Conservation (phyloP, 2,329 filamentous ascomycete genomes). For the Hirsutella rhossiliensis region DNA sequence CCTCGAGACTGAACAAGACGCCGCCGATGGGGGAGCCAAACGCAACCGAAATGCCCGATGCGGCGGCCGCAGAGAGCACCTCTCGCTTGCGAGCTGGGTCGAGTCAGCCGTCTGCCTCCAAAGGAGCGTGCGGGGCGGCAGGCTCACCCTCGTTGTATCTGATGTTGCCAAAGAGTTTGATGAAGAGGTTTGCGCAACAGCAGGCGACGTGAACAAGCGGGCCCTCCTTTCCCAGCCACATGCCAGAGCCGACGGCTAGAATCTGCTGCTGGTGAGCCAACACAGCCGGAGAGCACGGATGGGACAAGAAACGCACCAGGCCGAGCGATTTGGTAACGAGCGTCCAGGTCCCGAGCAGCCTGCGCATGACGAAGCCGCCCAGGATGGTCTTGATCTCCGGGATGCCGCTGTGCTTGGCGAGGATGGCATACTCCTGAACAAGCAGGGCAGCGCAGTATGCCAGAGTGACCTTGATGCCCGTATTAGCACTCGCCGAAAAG, state of each 20-base stretch:
- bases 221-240: conserved; percentile 96
- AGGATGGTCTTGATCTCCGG: conserved; percentile 96
- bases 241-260: conserved; percentile 80
- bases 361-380: conserved; percentile 82
- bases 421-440: conserved; percentile 72
- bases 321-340: conserved; percentile 82
- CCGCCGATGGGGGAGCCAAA: conserved; percentile 97
- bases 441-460: conserved; percentile 66
- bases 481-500: conserved; percentile 6
- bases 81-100: conserved; percentile 39
- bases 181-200: conserved; percentile 89
- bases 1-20: conserved; percentile 90
- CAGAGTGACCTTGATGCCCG: conserved; percentile 50
- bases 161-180: conserved; percentile 72
- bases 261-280: conserved; percentile 38
- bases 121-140: background rate
- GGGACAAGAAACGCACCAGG: conserved; percentile 42
- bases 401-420: conserved; percentile 91
- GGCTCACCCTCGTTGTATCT: conserved; percentile 76
- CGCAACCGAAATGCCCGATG: conserved; percentile 88
- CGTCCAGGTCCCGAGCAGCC: conserved; percentile 82
- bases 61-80: conserved; percentile 87
- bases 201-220: conserved; percentile 93
- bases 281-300: too few species aligned
- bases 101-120: background rate